Conservation (phyloP, 768 basidiomycete species). For the Russula brevipes region DNA sequence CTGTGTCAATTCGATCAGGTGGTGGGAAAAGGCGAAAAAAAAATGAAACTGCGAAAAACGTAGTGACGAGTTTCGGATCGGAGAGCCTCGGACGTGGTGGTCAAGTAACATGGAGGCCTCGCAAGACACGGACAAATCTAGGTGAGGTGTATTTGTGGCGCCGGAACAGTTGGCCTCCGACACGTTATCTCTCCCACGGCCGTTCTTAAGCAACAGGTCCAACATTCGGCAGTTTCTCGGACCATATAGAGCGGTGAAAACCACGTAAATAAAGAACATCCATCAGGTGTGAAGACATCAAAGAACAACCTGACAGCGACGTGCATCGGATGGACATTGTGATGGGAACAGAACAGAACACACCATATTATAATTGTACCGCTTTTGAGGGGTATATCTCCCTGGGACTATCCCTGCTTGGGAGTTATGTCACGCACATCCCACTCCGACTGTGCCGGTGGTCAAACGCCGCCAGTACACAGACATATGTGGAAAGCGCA, state of each 20-base stretch:
- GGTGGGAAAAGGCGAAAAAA: too few relatives aligned
- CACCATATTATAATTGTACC: background rate
- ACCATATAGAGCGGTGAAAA: background rate
- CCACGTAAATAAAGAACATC: background rate
- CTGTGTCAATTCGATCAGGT: background rate
- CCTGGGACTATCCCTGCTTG: background rate
- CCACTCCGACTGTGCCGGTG: constrained; percentile 44
- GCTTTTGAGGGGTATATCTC: background rate
- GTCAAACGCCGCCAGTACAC: constrained; percentile 51
- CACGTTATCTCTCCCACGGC: background rate
- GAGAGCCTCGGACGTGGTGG: constrained; percentile 5
- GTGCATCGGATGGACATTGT: background rate
- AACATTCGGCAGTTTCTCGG: background rate
- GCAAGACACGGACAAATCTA: constrained; percentile 2
- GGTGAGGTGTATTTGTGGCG: constrained; percentile 3
- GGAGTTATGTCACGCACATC: constrained; percentile 10
- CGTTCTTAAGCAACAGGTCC: background rate
- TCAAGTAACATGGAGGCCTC: background rate
- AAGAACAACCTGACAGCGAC: background rate
- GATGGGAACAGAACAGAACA: background rate
- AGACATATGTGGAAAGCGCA: constrained; percentile 59
- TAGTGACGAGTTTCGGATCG: background rate
- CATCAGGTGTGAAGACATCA: background rate
- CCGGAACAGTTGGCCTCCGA: background rate
- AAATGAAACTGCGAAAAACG: background rate